A percentile compares a stretch with the other conserved stretches of the same genome.
These are phyloP conservation scores for Mortierella sp. DNA, from an alignment of 371 early-diverging fungal genomes.

Conservation along the genomic window DNA sequence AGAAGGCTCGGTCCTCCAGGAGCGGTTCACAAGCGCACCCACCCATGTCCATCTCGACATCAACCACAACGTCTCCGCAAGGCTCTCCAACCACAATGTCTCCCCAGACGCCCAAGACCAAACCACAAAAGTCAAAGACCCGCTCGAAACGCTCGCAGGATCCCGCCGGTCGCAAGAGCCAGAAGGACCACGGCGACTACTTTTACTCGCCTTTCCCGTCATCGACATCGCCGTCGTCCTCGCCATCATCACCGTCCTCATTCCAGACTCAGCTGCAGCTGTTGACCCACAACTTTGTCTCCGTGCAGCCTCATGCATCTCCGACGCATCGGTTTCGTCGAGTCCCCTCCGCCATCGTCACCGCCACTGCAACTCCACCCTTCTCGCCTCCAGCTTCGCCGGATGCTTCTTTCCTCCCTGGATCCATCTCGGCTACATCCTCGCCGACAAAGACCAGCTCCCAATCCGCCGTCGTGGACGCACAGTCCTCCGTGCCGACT, in stretches of 20 bases:
- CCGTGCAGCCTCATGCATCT: slow-evolving; percentile 45
- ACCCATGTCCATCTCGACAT: slow-evolving; percentile 15
- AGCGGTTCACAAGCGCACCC: slow-evolving; percentile 2
- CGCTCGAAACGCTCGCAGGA: slow-evolving; percentile 30
- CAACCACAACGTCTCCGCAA: slow-evolving; percentile 4
- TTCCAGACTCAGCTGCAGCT: slow-evolving; percentile 41
- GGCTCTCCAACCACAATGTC: slow-evolving; percentile 34
- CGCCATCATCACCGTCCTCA: slow-evolving; percentile 35
- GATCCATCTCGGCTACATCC: slow-evolving; percentile 11
- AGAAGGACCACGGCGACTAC: slow-evolving; percentile 30
- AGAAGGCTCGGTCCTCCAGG: slow-evolving; percentile 5
- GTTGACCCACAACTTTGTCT: slow-evolving; percentile 50
- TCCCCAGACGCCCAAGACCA: slow-evolving; percentile 27
- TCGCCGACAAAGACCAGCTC: slow-evolving; percentile 21
- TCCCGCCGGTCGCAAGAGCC: slow-evolving; percentile 5
- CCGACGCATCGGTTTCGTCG: slow-evolving; percentile 39
- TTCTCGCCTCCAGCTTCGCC: slow-evolving; percentile 48
- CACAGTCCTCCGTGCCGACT: slow-evolving; percentile 11
- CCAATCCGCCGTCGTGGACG: neutral
- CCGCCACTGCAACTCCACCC: slow-evolving; percentile 25
- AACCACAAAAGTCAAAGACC: slow-evolving; percentile 21
- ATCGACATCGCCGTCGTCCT: slow-evolving; percentile 30
- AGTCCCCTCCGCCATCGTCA: slow-evolving; percentile 11
- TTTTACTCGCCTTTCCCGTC: slow-evolving; percentile 47
- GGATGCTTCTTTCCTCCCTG: slow-evolving; percentile 21